A percentile compares a stretch with the other conserved stretches of the same genome.
Evolutionary conservation across 2,329 filamentous ascomycete species (phyloP).

Genomic region (Pseudopyricularia javanii): DNA sequence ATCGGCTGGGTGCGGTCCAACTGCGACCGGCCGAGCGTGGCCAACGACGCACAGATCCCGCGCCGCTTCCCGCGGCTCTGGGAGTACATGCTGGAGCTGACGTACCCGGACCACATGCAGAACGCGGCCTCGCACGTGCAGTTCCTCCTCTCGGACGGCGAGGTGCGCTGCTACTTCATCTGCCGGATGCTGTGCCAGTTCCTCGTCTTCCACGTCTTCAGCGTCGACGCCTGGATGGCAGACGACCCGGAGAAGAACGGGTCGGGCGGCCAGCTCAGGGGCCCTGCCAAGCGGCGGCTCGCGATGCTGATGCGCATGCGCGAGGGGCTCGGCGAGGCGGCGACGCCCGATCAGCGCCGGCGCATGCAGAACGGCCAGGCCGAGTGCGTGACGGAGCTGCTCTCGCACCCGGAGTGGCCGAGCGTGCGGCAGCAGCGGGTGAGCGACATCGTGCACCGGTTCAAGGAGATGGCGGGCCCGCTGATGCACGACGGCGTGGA

Average conservation of each 20-base stretch:
- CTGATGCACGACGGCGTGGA: conserved; percentile 26
- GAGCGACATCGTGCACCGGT: conserved; percentile 9
- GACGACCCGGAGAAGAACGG: neutral
- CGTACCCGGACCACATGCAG: conserved; percentile 12
- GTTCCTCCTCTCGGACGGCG: conserved; percentile 18
- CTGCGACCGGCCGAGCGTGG: conserved; percentile 4
- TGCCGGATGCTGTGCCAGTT: conserved; percentile 23
- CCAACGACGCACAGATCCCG: conserved; percentile 2
- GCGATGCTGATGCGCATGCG: neutral
- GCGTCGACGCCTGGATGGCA: conserved; percentile 18
- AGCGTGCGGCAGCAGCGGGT: conserved; percentile 12
- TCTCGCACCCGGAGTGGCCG: conserved; percentile 15
- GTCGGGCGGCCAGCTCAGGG: neutral
- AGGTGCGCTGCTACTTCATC: conserved; percentile 20
- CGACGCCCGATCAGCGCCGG: neutral
- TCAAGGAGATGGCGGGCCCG: conserved; percentile 25
- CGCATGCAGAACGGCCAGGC: conserved; percentile 22
- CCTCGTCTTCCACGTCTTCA: conserved; percentile 20
- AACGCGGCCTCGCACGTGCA: conserved; percentile 18
- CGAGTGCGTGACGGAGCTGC: conserved; percentile 17
- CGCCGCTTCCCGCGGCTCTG: conserved; percentile 14
- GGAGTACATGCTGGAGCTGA: conserved; percentile 21
- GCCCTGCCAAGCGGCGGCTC: neutral
- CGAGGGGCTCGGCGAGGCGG: neutral
- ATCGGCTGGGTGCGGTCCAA: conserved; percentile 7